Base-by-base conservation (phyloP, 2,329 filamentous ascomycete species). In the Diaporthe aspalathi region DNA sequence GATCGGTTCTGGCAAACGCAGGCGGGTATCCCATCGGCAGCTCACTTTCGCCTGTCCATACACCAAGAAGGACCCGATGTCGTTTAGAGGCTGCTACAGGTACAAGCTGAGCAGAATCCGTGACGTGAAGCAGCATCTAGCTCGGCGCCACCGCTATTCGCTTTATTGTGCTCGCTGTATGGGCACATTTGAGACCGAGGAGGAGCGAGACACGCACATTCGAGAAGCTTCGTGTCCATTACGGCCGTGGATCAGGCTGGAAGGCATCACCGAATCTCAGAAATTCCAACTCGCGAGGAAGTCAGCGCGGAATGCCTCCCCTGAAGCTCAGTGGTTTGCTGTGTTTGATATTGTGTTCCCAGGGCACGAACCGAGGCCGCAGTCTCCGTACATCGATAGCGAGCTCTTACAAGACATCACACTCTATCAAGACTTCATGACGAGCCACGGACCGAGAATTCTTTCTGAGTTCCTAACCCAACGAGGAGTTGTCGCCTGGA, bases 341-440 rank as follows among this genome's bases (percentile, higher is more conserved):
- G 24, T 70, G 2, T 72, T 70, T 29, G 67, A 70, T 45, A 62
- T 67, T 17, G 52, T 72, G 1, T 72, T 72, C 12, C 67, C 67
- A 3, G 50, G 47, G 5, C 43, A 70, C 20, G 1, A 32, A 1
- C 67, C 70, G 1, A 27, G 29, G 1, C 70, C 67, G 6, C 2
- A 5, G 12, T 67, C 70, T 1, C 67, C 70, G 1, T 72, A 66
- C 7, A 17, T 72, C 14, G 27, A 70, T 7, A 9, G 6, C 0
- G 53, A 56, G 3, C 53, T 69, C 0, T 9, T 57, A 2, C 40
- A 70, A 7, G 27, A 60, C 9, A 52, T 70, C 16, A 49, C 54
- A 11, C 35, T 22, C 20, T 69, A 50, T 3, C 54, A 49, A 8
- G 45, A 69, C 16, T 62, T 53, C 22, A n/a, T 70, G 45, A 65